Base-by-base conservation (phyloP, 176 grass and related monocot genomes). In the Oryza nivara region DNA sequence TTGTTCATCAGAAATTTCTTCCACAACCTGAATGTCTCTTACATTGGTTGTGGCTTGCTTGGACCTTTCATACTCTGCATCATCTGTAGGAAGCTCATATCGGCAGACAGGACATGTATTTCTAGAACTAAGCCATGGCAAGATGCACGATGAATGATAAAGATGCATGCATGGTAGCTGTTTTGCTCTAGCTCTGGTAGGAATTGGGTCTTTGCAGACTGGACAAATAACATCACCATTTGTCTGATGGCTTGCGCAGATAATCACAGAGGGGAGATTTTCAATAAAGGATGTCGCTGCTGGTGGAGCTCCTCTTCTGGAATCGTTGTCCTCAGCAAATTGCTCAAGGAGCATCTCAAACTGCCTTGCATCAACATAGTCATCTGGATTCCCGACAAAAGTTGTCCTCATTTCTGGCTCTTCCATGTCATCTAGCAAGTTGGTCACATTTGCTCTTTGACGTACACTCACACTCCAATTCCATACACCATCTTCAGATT, bases 21-120 rank as follows among this genome's bases (percentile, higher is more conserved):
- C 82, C 30, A 78, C 20, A 22, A 16, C 58, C 73, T 80, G 78
- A 46, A 63, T 77, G 20, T 58, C 68, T 73, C 74, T 82, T 69
- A 63, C 83, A 74, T 81, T 80, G 69, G 78, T 52, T 74, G 81
- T 52, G 41, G 45, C 77, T 75, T 44, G 86, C 72, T 89, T 94
- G 20, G 82, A 80, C 88, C 78, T 92, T 82, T 94, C 90, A 74
- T 89, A 92, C 82, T 95, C 93, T 15, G 51, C 43, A 51, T 95
- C 89, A 86, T 98, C 89, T 12, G 89, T 90, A 67, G 91, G 96
- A 76, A 98, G 86, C 45, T 98, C 96, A 44, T 87, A 95, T 22
- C 93, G 76, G 68, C 96, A 98, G 81, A 98, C 89, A 19, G 93
- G 96, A 73, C 96, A 98, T 52, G 96, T 92, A 76, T 98, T 98